These are phyloP conservation scores for Tylopilus sp. DNA, from an alignment of 1,284 basidiomycete species.

Conservation along the genomic window DNA sequence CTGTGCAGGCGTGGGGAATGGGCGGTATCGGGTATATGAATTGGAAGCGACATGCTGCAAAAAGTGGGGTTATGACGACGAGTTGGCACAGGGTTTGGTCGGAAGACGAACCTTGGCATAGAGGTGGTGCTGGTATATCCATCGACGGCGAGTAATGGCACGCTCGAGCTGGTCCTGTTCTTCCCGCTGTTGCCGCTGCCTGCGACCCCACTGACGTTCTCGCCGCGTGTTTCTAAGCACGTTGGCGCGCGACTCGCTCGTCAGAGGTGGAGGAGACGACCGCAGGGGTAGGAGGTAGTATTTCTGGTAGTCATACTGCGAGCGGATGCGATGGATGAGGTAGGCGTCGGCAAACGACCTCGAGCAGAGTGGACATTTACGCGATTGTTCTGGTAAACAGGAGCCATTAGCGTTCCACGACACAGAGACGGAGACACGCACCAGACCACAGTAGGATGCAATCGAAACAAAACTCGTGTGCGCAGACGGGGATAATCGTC, in stretches of 20 bases:
- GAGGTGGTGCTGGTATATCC: slow-evolving; percentile 79
- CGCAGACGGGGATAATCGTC: slow-evolving; percentile 83
- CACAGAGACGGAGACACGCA: slow-evolving; percentile 39
- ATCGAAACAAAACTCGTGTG: slow-evolving; percentile 92
- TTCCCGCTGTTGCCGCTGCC: slow-evolving; percentile 62
- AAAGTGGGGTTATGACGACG: slow-evolving; percentile 9
- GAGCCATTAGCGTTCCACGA: neutral
- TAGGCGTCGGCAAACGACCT: slow-evolving; percentile 75
- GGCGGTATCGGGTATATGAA: slow-evolving; percentile 81
- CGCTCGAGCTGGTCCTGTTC: slow-evolving; percentile 73
- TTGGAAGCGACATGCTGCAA: slow-evolving; percentile 89
- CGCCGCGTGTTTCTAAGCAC: slow-evolving; percentile 48
- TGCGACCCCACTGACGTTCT: slow-evolving; percentile 67
- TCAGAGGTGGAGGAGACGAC: slow-evolving; percentile 56
- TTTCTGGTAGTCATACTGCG: slow-evolving; percentile 83
- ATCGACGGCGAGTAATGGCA: slow-evolving; percentile 66
- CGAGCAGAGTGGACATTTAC: slow-evolving; percentile 86
- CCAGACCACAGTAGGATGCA: slow-evolving; percentile 89
- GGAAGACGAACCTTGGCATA: slow-evolving; percentile 76
- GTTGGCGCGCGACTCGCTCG: slow-evolving; percentile 42
- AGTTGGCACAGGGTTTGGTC: neutral
- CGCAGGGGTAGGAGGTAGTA: slow-evolving; percentile 80
- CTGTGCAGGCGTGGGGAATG: slow-evolving; percentile 84
- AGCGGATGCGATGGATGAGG: slow-evolving; percentile 84
- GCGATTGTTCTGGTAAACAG: slow-evolving; percentile 68